These are phyloP conservation scores for Xylariaceae sp. DNA, from an alignment of 2,329 filamentous ascomycete genomes.

Conservation along the genomic window DNA sequence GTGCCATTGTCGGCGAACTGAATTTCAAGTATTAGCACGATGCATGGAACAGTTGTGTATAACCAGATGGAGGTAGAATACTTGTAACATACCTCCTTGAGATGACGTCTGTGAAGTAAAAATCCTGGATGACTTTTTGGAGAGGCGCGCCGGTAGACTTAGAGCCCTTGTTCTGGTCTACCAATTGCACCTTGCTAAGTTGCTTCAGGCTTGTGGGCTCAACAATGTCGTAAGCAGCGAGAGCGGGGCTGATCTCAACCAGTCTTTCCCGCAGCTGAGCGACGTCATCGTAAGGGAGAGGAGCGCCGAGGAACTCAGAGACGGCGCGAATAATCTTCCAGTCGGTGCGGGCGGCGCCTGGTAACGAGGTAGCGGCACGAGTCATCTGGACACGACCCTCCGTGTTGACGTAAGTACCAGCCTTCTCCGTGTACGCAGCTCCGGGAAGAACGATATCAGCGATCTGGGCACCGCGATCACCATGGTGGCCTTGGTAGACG, in stretches of 20 bases:
- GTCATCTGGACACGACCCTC: conserved; percentile 95
- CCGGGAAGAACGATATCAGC: conserved; percentile 92
- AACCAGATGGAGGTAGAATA: conserved; percentile 15
- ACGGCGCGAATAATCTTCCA: conserved; percentile 98
- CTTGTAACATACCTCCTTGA: conserved; percentile 73
- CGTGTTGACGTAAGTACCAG: conserved; percentile 94
- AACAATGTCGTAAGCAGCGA: conserved; percentile 85
- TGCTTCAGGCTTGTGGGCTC: conserved; percentile 72
- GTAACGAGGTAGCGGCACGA: conserved; percentile 80
- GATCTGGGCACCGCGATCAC: conserved; percentile 86
- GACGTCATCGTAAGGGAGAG: conserved; percentile 90
- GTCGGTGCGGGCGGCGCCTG: conserved; percentile 87
- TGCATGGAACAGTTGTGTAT: neutral
- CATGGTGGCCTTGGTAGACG: conserved; percentile 97
- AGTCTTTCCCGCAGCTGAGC: conserved; percentile 87
- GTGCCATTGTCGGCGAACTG: conserved; percentile 96
- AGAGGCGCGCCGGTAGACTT: conserved; percentile 70
- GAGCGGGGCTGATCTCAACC: conserved; percentile 87
- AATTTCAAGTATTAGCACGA: conserved; percentile 9
- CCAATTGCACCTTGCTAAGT: conserved; percentile 88
- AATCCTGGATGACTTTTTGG: conserved; percentile 87
- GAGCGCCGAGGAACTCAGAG: conserved; percentile 83
- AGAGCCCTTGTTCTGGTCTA: conserved; percentile 91
- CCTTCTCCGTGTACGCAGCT: conserved; percentile 95
- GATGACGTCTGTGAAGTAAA: conserved; percentile 97